phyloP scores from a whole-genome alignment of 352 stramenopile genomes.

The Phytophthora capsici region DNA sequence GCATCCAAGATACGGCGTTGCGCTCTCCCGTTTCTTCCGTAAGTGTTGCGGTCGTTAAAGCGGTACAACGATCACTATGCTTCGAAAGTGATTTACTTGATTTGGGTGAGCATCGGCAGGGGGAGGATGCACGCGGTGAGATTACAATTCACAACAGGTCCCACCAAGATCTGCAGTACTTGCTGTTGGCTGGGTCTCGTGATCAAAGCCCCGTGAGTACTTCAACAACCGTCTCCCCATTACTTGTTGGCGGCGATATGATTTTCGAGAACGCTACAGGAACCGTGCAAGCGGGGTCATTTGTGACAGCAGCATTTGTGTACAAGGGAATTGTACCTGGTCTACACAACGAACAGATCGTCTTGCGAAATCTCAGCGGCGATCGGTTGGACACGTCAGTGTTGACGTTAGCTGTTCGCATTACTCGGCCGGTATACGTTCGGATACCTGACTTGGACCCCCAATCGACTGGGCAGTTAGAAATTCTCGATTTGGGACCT shows the following conservation, averaged over 20 bases:
- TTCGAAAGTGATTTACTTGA: constrained; percentile 77
- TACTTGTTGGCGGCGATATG: constrained; percentile 59
- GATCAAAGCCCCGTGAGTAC: constrained; percentile 35
- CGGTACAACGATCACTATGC: constrained; percentile 65
- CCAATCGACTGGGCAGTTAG: constrained; percentile 72
- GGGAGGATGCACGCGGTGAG: constrained; percentile 57
- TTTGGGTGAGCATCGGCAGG: constrained; percentile 81
- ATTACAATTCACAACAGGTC: constrained; percentile 79
- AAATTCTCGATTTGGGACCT: constrained; percentile 76
- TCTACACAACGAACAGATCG: constrained; percentile 79
- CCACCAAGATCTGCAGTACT: constrained; percentile 70
- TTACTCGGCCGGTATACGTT: constrained; percentile 86
- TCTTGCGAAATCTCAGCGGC: constrained; percentile 82
- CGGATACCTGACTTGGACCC: constrained; percentile 83
- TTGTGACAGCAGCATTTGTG: constrained; percentile 62
- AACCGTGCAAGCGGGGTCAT: constrained; percentile 60
- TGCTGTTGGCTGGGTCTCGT: constrained; percentile 65
- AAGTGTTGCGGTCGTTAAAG: constrained; percentile 73
- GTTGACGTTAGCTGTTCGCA: constrained; percentile 65
- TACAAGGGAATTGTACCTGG: constrained; percentile 72
- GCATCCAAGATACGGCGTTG: constrained; percentile 14
- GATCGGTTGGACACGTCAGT: constrained; percentile 80
- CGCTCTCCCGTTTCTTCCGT: constrained; percentile 39
- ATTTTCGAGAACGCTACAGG: constrained; percentile 80
- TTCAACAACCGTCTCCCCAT: constrained; percentile 26